Evolutionary conservation across 78 protist genomes (phyloP).

Genomic region (Tieghemostelium lacteum): DNA sequence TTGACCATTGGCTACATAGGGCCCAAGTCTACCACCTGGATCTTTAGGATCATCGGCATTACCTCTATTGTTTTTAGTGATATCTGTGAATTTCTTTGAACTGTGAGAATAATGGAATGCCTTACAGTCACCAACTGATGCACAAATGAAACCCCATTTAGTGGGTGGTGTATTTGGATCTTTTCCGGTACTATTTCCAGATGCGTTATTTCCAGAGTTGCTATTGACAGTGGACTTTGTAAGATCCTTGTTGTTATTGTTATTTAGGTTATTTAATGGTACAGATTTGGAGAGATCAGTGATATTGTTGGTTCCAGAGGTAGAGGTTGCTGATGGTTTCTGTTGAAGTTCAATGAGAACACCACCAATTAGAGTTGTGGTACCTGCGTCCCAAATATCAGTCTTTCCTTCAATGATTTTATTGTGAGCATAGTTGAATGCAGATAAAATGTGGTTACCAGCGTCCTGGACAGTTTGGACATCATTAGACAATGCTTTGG

Average conservation of each 20-base stretch:
- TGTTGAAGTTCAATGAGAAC: slow-evolving; percentile 66
- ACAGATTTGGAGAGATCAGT: neutral
- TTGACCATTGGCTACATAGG: slow-evolving; percentile 79
- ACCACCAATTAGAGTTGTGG: slow-evolving; percentile 83
- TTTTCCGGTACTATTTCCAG: neutral
- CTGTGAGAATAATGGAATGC: slow-evolving; percentile 56
- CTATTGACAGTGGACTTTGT: neutral
- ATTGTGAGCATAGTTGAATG: slow-evolving; percentile 74
- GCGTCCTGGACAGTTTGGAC: slow-evolving; percentile 78
- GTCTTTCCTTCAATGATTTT: slow-evolving; percentile 72
- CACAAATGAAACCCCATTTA: slow-evolving; percentile 80
- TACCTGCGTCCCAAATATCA: slow-evolving; percentile 84
- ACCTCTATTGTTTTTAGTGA: slow-evolving; percentile 79
- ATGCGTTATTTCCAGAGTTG: too few species aligned
- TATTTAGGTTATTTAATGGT: neutral
- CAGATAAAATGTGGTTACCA: slow-evolving; percentile 75
- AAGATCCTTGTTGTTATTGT: neutral
- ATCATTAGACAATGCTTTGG: slow-evolving; percentile 45
- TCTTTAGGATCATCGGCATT: slow-evolving; percentile 80
- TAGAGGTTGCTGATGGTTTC: neutral
- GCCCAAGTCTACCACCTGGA: slow-evolving; percentile 86
- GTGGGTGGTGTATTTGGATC: slow-evolving; percentile 34
- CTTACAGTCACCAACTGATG: slow-evolving; percentile 82
- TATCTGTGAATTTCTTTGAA: slow-evolving; percentile 63
- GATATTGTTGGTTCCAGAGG: neutral